Percentiles rank a stretch among this genome's conserved stretches.
These are phyloP conservation scores for Microcos paniculata DNA, from an alignment of 345 rosid species.

Conservation along the genomic window DNA sequence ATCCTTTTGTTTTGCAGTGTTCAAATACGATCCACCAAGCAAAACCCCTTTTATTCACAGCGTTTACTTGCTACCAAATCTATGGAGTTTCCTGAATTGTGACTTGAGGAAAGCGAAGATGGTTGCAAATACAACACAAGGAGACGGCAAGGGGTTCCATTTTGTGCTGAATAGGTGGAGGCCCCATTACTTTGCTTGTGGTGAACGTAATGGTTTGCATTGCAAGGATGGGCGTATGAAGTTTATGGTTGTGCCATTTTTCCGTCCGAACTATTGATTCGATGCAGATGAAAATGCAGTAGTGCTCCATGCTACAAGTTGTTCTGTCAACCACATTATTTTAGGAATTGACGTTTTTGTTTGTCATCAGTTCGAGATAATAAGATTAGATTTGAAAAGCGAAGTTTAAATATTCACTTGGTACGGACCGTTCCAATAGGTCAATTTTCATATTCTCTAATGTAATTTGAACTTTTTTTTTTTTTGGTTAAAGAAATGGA, in stretches of 20 bases:
- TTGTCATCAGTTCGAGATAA: not conserved
- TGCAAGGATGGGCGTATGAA: conserved; percentile 69
- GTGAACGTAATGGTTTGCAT: conserved; percentile 52
- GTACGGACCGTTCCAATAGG: too few species aligned
- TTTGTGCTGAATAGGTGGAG: conserved; percentile 38
- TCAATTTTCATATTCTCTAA: too few species aligned
- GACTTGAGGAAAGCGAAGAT: conserved; percentile 46
- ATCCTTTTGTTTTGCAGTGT: conserved; percentile 42
- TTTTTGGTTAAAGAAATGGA: not conserved
- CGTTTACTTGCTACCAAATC: conserved; percentile 57
- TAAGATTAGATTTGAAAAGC: not conserved
- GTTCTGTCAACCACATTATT: not conserved
- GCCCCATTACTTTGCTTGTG: conserved; percentile 70
- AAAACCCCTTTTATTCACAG: conserved; percentile 47
- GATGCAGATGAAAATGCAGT: not conserved
- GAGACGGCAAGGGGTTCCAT: conserved; percentile 58
- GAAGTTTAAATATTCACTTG: not conserved
- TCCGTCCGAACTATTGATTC: conserved; percentile 21
- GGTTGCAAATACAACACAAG: conserved; percentile 53
- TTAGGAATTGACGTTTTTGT: not conserved
- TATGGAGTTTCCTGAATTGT: conserved; percentile 46
- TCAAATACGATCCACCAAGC: conserved; percentile 68
- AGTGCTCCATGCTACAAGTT: not conserved
- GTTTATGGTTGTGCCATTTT: conserved; percentile 50
- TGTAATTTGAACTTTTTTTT: too few species aligned